Percentiles rank a stretch among this genome's conserved stretches.
These are phyloP conservation scores for Boletellus sp. DNA, from an alignment of 1,284 basidiomycete species.

Conservation along the genomic window DNA sequence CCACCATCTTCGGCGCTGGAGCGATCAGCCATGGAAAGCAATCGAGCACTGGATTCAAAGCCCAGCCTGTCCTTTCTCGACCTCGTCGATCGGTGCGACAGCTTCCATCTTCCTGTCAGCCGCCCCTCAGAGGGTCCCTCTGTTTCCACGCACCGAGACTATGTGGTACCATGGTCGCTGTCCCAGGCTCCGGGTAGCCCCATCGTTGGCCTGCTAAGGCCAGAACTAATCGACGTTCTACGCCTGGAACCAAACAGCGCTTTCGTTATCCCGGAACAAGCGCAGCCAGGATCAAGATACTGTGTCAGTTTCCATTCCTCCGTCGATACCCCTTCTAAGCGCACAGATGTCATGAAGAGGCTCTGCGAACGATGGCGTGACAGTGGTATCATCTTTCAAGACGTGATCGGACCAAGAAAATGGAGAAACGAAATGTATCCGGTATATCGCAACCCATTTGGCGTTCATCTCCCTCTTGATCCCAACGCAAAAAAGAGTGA, in stretches of 20 bases:
- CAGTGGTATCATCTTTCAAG: conserved; percentile 48
- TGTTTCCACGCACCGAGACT: conserved; percentile 35
- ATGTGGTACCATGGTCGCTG: conserved; percentile 51
- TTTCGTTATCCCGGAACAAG: conserved; percentile 40
- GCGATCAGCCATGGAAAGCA: not conserved
- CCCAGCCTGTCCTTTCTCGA: conserved; percentile 46
- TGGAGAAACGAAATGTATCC: conserved; percentile 87
- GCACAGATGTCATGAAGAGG: conserved; percentile 57
- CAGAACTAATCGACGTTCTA: conserved; percentile 52
- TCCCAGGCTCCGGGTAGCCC: conserved; percentile 46
- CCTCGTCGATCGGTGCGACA: conserved; percentile 61
- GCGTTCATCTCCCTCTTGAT: conserved; percentile 36
- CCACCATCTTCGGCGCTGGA: too few species aligned
- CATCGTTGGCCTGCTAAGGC: conserved; percentile 61
- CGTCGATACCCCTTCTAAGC: conserved; percentile 51
- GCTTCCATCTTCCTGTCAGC: conserved; percentile 43
- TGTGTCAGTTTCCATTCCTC: conserved; percentile 51
- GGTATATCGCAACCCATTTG: conserved; percentile 74
- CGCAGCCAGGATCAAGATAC: conserved; percentile 24
- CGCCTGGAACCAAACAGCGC: conserved; percentile 41
- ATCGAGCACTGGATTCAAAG: conserved; percentile 31
- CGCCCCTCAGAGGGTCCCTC: conserved; percentile 15
- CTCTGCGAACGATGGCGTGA: conserved; percentile 72
- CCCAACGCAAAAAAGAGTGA: conserved; percentile 21
- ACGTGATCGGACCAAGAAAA: conserved; percentile 67